phyloP scores from a whole-genome alignment of 148 eudicot genomes.

The Polygonum maritimum region DNA sequence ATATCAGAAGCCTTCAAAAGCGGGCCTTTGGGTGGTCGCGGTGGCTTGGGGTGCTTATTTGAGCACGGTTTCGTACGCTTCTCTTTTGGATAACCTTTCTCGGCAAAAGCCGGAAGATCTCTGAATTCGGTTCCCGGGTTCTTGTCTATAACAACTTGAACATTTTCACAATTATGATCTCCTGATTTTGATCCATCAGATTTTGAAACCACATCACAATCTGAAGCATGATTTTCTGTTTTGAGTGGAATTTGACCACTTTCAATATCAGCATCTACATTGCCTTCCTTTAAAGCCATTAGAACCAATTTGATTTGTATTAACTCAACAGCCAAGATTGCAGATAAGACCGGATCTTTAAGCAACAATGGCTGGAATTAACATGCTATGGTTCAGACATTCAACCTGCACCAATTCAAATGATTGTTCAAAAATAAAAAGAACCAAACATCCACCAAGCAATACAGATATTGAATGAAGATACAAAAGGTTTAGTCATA shows the following conservation, averaged over 20 bases:
- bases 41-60: slow-evolving; percentile 61
- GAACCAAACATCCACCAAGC: not conserved
- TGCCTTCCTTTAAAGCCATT: not conserved
- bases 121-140: not conserved
- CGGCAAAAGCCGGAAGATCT: slow-evolving; percentile 8
- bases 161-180: not conserved
- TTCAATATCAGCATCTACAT: not conserved
- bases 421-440: not conserved
- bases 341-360: not conserved
- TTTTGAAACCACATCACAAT: not conserved
- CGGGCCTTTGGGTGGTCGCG: slow-evolving; percentile 70
- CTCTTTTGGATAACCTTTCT: slow-evolving; percentile 31
- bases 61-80: slow-evolving; percentile 26
- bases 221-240: not conserved
- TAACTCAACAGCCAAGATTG: not conserved
- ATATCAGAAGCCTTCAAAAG: slow-evolving; percentile 41
- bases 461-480: not conserved
- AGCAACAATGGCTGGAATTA: not conserved
- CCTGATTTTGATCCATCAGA: not conserved
- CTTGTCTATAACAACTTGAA: not conserved
- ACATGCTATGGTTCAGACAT: not conserved
- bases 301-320: not conserved
- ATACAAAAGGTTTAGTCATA: not conserved
- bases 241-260: not conserved
- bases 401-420: not conserved